Evolutionary conservation across 73 alveolate species (phyloP), one percentile per base, ranked within the genome.

Genomic region (Tetrahymena borealis): DNA sequence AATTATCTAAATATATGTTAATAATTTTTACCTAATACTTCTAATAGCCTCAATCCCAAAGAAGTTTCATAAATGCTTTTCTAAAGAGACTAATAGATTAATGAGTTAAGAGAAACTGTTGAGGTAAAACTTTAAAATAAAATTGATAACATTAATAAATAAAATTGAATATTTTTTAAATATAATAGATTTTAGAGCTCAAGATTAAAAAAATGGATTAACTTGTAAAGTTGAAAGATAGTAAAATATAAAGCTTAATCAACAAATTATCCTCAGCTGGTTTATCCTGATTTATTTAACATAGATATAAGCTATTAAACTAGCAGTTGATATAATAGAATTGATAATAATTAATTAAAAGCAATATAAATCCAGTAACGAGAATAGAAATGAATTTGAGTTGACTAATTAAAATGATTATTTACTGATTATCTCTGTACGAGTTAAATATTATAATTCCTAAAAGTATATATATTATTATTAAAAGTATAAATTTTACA

Each of bases 241-340:
- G 92, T 24, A 94, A 94, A 94, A 91, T 94, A n/a, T 77, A 94
- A 78, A 39, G 40, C 40, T 79, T 94, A 11, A 94, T 91, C 28
- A 91, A 91, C 33, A 94, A 91, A 90, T 77, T 94, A 78, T 78
- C 43, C 39, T 93, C 40, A 60, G 96, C 96, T 33, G 96, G 96
- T 78, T 39, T 94, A 24, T 79, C 60, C 33, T 93, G 94, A 93
- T 36, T 33, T 37, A 60, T 39, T 15, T 91, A 91, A 38, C 18
- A 32, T 40, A n/a, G 39, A 33, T 60, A n/a, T 24, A 60, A 7
- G n/a, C n/a, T n/a, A n/a, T n/a, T n/a, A n/a, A n/a, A n/a, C n/a
- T n/a, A n/a, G n/a, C n/a, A n/a, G n/a, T n/a, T n/a, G n/a, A n/a
- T n/a, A n/a, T n/a, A n/a, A n/a, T n/a, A n/a, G n/a, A n/a, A n/a